Conservation (phyloP, 768 basidiomycete species). For the Trametes meyenii region DNA sequence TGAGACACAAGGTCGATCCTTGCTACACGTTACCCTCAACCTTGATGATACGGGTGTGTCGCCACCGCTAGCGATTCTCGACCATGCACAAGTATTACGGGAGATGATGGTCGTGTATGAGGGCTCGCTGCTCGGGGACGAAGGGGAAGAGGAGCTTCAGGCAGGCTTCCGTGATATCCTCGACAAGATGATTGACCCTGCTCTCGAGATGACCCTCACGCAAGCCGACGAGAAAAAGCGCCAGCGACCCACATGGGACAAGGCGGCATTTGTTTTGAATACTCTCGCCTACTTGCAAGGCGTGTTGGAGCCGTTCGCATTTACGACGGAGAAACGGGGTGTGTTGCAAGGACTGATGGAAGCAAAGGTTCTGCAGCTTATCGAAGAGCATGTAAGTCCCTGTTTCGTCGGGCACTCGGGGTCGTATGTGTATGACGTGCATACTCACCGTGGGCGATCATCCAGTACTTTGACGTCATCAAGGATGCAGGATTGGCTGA, state of each 20-base stretch:
- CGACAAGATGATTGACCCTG: constrained; percentile 85
- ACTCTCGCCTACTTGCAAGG: constrained; percentile 79
- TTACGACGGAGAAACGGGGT: constrained; percentile 62
- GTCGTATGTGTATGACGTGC: neutral
- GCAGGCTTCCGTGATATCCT: constrained; percentile 71
- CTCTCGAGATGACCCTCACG: constrained; percentile 70
- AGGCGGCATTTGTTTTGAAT: constrained; percentile 81
- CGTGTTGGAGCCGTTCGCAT: constrained; percentile 67
- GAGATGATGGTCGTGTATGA: constrained; percentile 91
- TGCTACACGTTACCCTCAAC: constrained; percentile 56
- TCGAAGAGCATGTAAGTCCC: constrained; percentile 78
- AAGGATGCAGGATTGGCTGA: constrained; percentile 56
- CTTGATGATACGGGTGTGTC: constrained; percentile 68
- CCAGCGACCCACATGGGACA: constrained; percentile 71
- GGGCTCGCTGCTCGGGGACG: constrained; percentile 77
- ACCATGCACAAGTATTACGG: constrained; percentile 80
- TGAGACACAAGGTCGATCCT: constrained; percentile 76
- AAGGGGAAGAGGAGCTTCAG: constrained; percentile 27
- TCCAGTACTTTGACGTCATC: constrained; percentile 54
- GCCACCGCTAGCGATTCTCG: constrained; percentile 79
- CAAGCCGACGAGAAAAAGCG: constrained; percentile 68
- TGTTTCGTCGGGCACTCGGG: neutral
- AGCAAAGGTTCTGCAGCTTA: constrained; percentile 61
- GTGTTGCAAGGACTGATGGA: constrained; percentile 65
- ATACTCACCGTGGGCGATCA: neutral